Evolutionary conservation across 2,329 filamentous ascomycete genomes (phyloP).

Genomic region (Epichloe uncinata): DNA sequence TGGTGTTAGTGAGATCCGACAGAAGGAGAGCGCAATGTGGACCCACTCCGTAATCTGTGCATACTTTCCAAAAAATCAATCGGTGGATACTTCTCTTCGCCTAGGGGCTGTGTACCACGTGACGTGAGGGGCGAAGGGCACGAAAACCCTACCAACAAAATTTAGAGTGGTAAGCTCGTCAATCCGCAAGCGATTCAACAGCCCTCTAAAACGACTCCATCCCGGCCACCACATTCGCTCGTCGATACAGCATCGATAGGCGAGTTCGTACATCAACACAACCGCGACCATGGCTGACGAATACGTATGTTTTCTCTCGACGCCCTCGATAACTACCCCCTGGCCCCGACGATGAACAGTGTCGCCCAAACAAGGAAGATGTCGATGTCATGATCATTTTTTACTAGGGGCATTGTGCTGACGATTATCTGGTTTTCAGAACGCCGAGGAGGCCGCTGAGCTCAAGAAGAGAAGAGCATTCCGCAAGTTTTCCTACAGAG

Average conservation of each 20-base stretch:
- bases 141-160: constrained; percentile 27
- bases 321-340: constrained; percentile 14
- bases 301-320: constrained; percentile 54
- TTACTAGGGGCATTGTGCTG: constrained; percentile 10
- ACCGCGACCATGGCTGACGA: constrained; percentile 72
- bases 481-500: constrained; percentile 99
- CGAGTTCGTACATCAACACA: constrained; percentile 28
- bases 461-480: constrained; percentile 99
- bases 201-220: constrained; percentile 22
- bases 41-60: background rate
- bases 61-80: background rate
- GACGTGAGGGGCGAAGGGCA: constrained; percentile 24
- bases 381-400: background rate
- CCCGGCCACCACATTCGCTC: constrained; percentile 27
- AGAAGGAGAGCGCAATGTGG: background rate
- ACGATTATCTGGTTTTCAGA: constrained; percentile 38
- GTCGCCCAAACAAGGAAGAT: background rate
- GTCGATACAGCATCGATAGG: constrained; percentile 31
- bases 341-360: constrained; percentile 12
- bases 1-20: too few relatives aligned
- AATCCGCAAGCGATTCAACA: constrained; percentile 15
- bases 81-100: background rate
- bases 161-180: constrained; percentile 19
- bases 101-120: constrained; percentile 12
- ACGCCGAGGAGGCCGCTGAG: constrained; percentile 97